Conservation (phyloP, 371 early-diverging fungal species). For the Smittium culicis region DNA sequence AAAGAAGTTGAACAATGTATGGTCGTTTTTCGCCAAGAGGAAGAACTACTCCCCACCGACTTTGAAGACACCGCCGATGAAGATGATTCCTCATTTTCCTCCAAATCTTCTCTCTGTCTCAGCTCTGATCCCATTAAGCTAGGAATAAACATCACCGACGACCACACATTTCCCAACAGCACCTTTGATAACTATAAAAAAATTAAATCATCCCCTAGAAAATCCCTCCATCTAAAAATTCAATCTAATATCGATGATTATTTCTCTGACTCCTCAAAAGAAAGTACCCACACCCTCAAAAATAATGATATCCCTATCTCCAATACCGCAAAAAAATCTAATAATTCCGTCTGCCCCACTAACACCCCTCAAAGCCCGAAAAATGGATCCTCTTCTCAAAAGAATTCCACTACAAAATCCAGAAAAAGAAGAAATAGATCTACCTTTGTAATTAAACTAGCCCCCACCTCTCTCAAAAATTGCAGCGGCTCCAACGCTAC, state of each 20-base stretch:
- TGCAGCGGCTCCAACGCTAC: not conserved
- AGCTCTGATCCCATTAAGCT: not conserved
- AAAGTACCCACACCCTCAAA: not conserved
- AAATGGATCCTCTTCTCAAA: not conserved
- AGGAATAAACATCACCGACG: no score
- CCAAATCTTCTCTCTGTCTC: not conserved
- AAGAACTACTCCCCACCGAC: conserved; percentile 31
- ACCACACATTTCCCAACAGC: no score
- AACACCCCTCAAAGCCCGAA: not conserved
- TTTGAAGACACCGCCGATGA: conserved; percentile 7
- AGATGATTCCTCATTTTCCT: not conserved
- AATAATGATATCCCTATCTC: not conserved
- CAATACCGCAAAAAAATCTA: not conserved
- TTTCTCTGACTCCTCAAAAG: not conserved
- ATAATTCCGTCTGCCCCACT: not conserved
- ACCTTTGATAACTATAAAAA: no score
- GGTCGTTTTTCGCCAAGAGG: conserved; percentile 32
- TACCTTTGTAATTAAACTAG: conserved; percentile 30
- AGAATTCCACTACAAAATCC: not conserved
- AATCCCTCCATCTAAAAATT: no score
- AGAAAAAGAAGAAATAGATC: conserved; percentile 14
- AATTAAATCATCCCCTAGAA: no score
- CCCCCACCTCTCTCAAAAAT: conserved; percentile 24
- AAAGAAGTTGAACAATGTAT: conserved; percentile 32
- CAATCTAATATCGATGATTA: not conserved